Percentiles rank a stretch among this genome's conserved stretches.
These are phyloP conservation scores for Emericellopsis cladophorae DNA, from an alignment of 2,329 filamentous ascomycete genomes.

Conservation along the genomic window DNA sequence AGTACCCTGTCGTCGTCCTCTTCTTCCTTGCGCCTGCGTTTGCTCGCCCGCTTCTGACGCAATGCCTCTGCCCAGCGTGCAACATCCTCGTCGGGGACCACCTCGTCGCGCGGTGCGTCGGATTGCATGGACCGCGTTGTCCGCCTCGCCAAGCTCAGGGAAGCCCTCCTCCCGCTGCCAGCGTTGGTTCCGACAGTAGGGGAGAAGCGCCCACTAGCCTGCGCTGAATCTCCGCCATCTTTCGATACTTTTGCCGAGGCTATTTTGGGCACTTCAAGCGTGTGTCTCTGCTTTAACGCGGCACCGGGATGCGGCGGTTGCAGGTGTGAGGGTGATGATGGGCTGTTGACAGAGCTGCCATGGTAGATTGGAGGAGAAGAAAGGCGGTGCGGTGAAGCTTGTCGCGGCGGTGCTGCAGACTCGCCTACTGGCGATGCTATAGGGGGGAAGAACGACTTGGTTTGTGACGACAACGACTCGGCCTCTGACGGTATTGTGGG, in stretches of 20 bases:
- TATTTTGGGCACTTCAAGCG: constrained; percentile 70
- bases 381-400: constrained; percentile 38
- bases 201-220: constrained; percentile 72
- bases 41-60: constrained; percentile 80
- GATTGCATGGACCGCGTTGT: constrained; percentile 78
- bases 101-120: constrained; percentile 71
- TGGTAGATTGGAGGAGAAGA: constrained; percentile 51
- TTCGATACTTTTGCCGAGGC: constrained; percentile 55
- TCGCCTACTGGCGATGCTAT: constrained; percentile 12
- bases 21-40: constrained; percentile 68
- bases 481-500: constrained; percentile 3
- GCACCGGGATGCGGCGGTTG: constrained; percentile 32
- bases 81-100: constrained; percentile 80
- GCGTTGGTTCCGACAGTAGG: constrained; percentile 39
- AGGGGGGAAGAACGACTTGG: constrained; percentile 5
- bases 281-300: constrained; percentile 70
- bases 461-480: constrained; percentile 1
- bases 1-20: constrained; percentile 91
- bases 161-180: constrained; percentile 54
- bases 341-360: constrained; percentile 19
- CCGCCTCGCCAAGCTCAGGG: constrained; percentile 69
- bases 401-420: background rate
- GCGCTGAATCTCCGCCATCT: constrained; percentile 55
- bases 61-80: constrained; percentile 87
- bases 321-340: constrained; percentile 32